Evolutionary conservation across 345 rosid species (phyloP).

Genomic region (Eucalyptus regnans): DNA sequence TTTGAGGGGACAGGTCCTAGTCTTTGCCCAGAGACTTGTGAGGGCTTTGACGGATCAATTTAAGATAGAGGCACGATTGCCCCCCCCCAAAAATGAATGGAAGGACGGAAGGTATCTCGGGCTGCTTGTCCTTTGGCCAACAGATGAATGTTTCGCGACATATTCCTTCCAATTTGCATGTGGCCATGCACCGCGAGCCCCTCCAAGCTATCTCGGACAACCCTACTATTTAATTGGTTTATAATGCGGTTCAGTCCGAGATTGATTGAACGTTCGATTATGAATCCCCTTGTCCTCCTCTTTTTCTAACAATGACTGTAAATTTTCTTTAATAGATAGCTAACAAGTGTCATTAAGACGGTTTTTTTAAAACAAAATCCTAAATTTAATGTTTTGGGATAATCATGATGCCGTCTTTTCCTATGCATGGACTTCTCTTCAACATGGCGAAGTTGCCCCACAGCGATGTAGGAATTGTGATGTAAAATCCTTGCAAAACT

Average conservation of each 20-base stretch:
- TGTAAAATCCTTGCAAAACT: neutral
- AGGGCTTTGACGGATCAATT: neutral
- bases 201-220: neutral
- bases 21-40: neutral
- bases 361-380: neutral
- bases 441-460: neutral
- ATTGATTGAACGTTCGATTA: neutral
- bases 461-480: neutral
- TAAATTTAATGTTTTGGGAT: neutral
- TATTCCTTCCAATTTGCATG: neutral
- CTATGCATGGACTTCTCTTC: neutral
- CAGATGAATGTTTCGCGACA: neutral
- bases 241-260: neutral
- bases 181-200: neutral
- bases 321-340: neutral
- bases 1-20: neutral
- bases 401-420: neutral
- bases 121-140: neutral
- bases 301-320: neutral
- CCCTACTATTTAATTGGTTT: neutral
- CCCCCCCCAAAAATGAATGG: neutral
- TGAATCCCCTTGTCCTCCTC: neutral
- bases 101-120: neutral
- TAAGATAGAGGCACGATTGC: neutral
- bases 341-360: neutral